Base-by-base conservation (phyloP, 768 basidiomycete genomes). In the Suillus alpinus region DNA sequence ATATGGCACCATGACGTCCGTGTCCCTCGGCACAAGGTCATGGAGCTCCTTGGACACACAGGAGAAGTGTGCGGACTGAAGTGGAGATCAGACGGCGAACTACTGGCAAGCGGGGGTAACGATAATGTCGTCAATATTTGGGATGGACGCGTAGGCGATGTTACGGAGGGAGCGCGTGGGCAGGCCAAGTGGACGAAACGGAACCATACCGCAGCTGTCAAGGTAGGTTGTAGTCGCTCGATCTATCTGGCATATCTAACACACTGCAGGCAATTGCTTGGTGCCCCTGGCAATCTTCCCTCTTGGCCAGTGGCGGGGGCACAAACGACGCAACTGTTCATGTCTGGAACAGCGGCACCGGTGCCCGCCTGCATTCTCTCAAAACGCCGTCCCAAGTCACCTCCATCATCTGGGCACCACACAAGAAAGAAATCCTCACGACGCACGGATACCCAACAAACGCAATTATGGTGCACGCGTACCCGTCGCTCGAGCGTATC, bases 71-170 rank as follows among this genome's bases (percentile, higher is more conserved):
- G 95, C 70, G 94, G 95, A 3, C 70, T 98, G 57, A 88, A 87
- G 60, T 98, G 95, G 95, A 80, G 95, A 50, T 70, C 80, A 2
- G 95, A 95, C 65, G 94, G 95, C 0, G 89, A 94, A 72, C 78
- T 96, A 20, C 81, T 99, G 26, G 96, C 96, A 0, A 94, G 92
- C 65, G 96, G 96, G 2, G 96, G 95, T 0, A 97, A 98, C 69
- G 97, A 98, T 73, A 98, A 98, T 64, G 94, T 97, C 20, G 95
- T 98, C 58, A 96, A 97, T 69, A 89, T 97, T 55, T 99, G 96
- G 96, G 96, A 99, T 66, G 92, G 89, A 6, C 82, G 92, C 58
- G 78, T 91, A 0, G 84, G 85, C 0, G 83, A 85, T 62, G 82
- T 82, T 64, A 58, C 53, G 55, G 64, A 69, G 1, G 78, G 73